A percentile compares a stretch with the other conserved stretches of the same genome.
These are phyloP conservation scores for Bodo saltans DNA, from an alignment of 78 protist species.

Conservation along the genomic window DNA sequence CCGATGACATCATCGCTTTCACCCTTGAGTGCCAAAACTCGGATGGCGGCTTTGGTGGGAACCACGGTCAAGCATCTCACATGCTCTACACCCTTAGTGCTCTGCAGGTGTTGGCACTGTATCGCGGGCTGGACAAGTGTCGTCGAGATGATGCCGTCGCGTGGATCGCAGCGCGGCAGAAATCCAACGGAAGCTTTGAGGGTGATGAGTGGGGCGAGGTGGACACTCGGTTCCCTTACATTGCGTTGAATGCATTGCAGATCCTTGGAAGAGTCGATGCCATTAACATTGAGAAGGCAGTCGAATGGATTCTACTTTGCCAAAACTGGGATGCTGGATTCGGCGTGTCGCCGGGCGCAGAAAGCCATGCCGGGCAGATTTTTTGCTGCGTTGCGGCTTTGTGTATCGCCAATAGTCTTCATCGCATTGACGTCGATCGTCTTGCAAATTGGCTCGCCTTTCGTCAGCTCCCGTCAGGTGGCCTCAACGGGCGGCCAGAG, in stretches of 20 bases:
- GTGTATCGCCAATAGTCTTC: slow-evolving; percentile 68
- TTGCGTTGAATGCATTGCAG: slow-evolving; percentile 76
- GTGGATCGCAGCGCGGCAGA: slow-evolving; percentile 76
- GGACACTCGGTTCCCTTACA: slow-evolving; percentile 92
- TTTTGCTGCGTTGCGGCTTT: slow-evolving; percentile 96
- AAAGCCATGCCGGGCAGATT: slow-evolving; percentile 96
- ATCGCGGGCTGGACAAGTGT: slow-evolving; percentile 55
- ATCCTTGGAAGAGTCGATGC: slow-evolving; percentile 63
- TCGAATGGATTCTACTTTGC: slow-evolving; percentile 62
- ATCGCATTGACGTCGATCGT: slow-evolving; percentile 50
- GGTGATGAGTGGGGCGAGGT: slow-evolving; percentile 98
- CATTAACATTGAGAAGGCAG: slow-evolving; percentile 60
- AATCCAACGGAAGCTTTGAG: slow-evolving; percentile 89
- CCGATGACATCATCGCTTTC: slow-evolving; percentile 53
- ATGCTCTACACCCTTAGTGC: slow-evolving; percentile 92
- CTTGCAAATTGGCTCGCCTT: slow-evolving; percentile 98
- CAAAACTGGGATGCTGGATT: slow-evolving; percentile 96
- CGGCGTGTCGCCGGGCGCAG: slow-evolving; percentile 92
- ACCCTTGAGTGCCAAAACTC: slow-evolving; percentile 65
- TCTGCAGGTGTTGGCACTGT: slow-evolving; percentile 76
- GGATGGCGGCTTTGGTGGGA: slow-evolving; percentile 90
- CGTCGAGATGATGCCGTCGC: slow-evolving; percentile 48
- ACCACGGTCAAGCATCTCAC: slow-evolving; percentile 90
- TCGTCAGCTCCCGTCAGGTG: slow-evolving; percentile 95
- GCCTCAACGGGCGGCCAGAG: slow-evolving; percentile 99